Base-by-base conservation (phyloP, 768 basidiomycete genomes). In the Trametes gibbosa region DNA sequence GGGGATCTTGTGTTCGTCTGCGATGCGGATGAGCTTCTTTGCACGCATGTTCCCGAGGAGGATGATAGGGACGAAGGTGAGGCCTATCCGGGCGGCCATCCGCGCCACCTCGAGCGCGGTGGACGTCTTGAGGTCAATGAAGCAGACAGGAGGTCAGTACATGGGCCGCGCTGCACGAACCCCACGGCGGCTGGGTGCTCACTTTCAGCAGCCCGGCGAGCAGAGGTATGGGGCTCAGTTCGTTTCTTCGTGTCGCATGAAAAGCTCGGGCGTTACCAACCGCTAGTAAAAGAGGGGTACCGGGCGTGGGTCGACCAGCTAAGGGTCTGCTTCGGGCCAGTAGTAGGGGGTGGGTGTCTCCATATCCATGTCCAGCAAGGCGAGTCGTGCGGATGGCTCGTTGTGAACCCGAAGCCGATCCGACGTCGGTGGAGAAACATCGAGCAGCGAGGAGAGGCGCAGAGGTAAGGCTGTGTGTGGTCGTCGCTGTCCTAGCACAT, bases 21-120 rank as follows among this genome's bases (percentile, higher is more conserved):
- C 81, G 45, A 72, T 71, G 65, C 79, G 77, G 61, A 91, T 78
- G 23, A 76, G 70, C 65, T 72, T 81, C 58, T 74, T 78, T 0
- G 83, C 75, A 62, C 74, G 79, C 61, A 78, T 73, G 51, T 84
- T 87, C 63, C 80, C 83, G 39, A 90, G 62, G 52, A 89, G 70
- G 58, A 91, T 68, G 32, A 90, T 69, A 23, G 92, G 92, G 13
- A 91, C 75, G 61, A 94, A 84, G 0, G 90, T 92, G 32, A 94
- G 76, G 0, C 83, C 85, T 50, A 94, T 78, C 57, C 92, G 82
- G 43, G 79, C 85, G 42, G 83, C 82, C 8, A 85, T 90, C 48
- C 86, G 81, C 16, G 84, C 82, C n/a, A 87, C 41, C 66, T 88
- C 85, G 50, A 94, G 76, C 0, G 86, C 81, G n/a, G 84, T 80